Evolutionary conservation across 352 stramenopile species (phyloP), one percentile per base, ranked within the genome.

Genomic region (Elongisporangium undulatum): DNA sequence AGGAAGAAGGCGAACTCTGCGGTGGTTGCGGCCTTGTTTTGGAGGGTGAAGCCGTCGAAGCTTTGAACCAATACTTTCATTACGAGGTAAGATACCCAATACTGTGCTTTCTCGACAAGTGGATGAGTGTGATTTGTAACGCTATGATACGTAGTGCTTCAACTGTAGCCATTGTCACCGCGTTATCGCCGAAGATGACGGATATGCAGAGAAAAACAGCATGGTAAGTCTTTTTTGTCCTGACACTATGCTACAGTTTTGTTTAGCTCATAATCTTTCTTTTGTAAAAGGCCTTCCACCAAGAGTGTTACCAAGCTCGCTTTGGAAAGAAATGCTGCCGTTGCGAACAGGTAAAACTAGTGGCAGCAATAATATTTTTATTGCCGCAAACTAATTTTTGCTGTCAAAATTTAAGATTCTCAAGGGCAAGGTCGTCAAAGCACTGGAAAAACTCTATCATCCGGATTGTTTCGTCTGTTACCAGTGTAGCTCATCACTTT

Each of bases 401-500:
- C 7, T 48, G 34, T 50, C 38, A 24, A n/a, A 41, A 2, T 51
- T 41, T 13, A 16, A 85, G 76, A 71, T 85, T 48, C 71, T 94
- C 45, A 91, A 90, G 58, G 84, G 84, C 67, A 94, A 94, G 68
- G 84, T 92, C 24, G 82, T 94, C 53, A 94, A 94, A 63, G 84
- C 84, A 13, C 64, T 94, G 20, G 82, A 94, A 64, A 87, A 82
- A 48, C 68, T 94, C n/a, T 94, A 92, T 64, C 84, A 94, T 61
- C 84, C 84, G 16, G 81, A 82, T 59, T 94, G 84, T 57, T 94
- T 94, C 57, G 80, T 94, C 13, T 94, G 84, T 67, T 90, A 72
- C 56, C 68, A 84, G 56, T 94, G 84, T 63, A 91, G 69, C 45
- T 65, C 82, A 23, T 91, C 84, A 10, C 77, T 94, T 59, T 85